Evolutionary conservation across 768 basidiomycete species (phyloP), one percentile per base, ranked within the genome.

Genomic region (Sarcodon aspratus): DNA sequence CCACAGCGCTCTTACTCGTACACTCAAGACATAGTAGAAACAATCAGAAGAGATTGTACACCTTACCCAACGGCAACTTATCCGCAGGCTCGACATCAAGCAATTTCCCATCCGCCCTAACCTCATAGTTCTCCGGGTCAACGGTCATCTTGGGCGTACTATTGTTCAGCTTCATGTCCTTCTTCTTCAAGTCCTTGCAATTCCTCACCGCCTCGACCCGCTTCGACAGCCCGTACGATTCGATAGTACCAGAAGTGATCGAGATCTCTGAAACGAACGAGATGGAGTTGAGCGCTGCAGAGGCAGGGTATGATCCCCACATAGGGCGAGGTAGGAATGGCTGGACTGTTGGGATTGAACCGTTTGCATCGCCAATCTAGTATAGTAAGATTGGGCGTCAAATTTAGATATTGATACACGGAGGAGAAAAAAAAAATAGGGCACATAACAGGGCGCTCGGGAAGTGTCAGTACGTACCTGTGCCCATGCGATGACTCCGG

Each of bases 331-430:
- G 78, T 52, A 78, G 79, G 61, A 82, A 76, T 0, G 96, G 96
- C 61, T 98, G 93, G 0, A 99, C 90, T 1, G 90, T 88, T 10
- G 96, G 93, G 53, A 99, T 98, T 7, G 92, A 94, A 1, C 76
- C 96, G 63, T 97, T 98, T 0, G 95, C 87, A 42, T 99, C 96
- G 13, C 96, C 96, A 82, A 99, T 87, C 87, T 94, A 55, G 47
- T 18, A 7, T 2, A 27, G 21, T 27, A 27, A 27, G 3, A 27
- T 27, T 27, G 21, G 5, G 21, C 21, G 21, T 5, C 21, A 27
- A 27, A 27, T 27, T 27, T 27, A 5, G 5, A 27, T 27, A 27
- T 5, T 27, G 44, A 45, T 21, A 48, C 31, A 17, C 12, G 1
- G 1, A 17, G 36, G n/a, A 37, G 21, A n/a, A 44, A 12, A 44